phyloP scores from a whole-genome alignment of 768 basidiomycete genomes.

The Auricularia sp. region DNA sequence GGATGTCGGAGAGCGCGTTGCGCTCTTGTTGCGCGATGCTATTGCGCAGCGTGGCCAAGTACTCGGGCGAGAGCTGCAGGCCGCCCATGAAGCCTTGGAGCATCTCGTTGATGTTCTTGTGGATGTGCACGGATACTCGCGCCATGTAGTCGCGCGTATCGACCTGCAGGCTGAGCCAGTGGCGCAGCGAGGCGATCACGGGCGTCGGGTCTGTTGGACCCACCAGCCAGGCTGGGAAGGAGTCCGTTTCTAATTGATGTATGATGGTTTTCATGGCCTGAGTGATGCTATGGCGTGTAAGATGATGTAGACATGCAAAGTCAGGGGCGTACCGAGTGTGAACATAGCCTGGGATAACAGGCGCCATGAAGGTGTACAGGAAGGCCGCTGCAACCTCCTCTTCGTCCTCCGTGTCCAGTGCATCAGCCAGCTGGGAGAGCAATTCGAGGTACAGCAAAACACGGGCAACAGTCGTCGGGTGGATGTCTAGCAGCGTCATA shows the following conservation, averaged over 20 bases:
- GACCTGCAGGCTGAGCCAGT: neutral
- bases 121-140: neutral
- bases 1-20: neutral
- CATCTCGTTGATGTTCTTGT: neutral
- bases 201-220: neutral
- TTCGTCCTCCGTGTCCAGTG: constrained; percentile 3
- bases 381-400: constrained; percentile 18
- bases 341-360: constrained; percentile 16
- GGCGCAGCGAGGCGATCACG: neutral
- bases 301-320: neutral
- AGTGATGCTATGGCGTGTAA: neutral
- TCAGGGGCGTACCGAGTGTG: constrained; percentile 12
- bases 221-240: neutral
- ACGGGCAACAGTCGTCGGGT: constrained; percentile 18
- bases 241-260: neutral
- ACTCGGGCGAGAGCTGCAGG: neutral
- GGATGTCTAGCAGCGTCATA: constrained; percentile 19
- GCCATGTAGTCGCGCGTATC: neutral
- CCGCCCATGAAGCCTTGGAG: neutral
- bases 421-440: constrained; percentile 14
- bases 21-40: neutral
- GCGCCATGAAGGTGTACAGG: constrained; percentile 17
- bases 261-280: neutral
- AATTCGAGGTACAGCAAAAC: constrained; percentile 17
- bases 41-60: neutral